These are phyloP conservation scores for Trichoderma sp. DNA, from an alignment of 2,329 filamentous ascomycete genomes.

Conservation along the genomic window DNA sequence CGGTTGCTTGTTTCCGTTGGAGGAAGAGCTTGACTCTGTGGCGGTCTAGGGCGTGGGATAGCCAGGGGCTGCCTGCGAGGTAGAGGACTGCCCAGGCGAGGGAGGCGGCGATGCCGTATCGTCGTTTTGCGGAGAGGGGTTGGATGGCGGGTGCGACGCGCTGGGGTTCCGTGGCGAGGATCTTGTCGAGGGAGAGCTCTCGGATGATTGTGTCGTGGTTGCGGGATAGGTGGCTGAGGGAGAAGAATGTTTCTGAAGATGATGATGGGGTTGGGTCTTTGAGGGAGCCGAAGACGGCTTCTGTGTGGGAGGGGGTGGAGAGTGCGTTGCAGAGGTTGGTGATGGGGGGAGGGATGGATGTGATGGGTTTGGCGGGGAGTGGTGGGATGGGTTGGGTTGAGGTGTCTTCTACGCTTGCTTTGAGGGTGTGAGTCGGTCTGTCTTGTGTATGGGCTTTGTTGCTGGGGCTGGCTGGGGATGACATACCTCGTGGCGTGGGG, in stretches of 20 bases:
- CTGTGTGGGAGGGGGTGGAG: background rate
- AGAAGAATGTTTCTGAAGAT: background rate
- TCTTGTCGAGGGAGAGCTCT: constrained; percentile 22
- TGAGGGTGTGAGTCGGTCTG: background rate
- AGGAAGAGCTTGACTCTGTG: constrained; percentile 10
- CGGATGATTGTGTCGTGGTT: background rate
- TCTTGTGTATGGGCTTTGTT: background rate
- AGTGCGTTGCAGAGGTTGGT: constrained; percentile 4
- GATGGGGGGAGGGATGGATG: background rate
- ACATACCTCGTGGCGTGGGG: constrained; percentile 5
- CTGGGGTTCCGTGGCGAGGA: constrained; percentile 5
- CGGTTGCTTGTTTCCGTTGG: constrained; percentile 5
- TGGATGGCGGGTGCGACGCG: constrained; percentile 21
- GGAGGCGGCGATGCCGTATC: constrained; percentile 22
- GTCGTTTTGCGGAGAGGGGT: constrained; percentile 20
- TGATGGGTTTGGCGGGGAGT: background rate
- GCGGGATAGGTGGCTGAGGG: background rate
- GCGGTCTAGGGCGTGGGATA: background rate
- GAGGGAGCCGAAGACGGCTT: constrained; percentile 15
- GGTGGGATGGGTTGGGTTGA: background rate
- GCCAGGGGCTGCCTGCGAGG: constrained; percentile 21
- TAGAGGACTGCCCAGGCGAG: constrained; percentile 17
- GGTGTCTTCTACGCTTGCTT: constrained; percentile 17
- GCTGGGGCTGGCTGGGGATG: background rate
- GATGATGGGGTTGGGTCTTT: background rate